Conservation (phyloP, 2,329 filamentous ascomycete species). For the Phaeosphaeria sp. region DNA sequence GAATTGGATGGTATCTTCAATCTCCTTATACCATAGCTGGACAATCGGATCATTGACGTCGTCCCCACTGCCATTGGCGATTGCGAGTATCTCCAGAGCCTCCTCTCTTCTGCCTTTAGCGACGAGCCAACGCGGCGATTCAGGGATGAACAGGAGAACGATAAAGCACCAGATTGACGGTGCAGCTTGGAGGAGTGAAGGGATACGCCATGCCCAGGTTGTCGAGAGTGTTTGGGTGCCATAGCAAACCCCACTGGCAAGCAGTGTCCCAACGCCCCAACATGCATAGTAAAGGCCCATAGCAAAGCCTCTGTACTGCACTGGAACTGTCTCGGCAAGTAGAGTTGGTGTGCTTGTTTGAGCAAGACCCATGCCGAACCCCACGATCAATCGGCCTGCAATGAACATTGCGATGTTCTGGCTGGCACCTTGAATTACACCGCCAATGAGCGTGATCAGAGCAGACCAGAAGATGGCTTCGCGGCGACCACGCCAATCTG, state of each 20-base stretch:
- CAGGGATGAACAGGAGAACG: constrained; percentile 55
- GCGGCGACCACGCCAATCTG: constrained; percentile 47
- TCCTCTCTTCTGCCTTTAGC: constrained; percentile 55
- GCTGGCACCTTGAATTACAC: constrained; percentile 56
- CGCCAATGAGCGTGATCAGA: constrained; percentile 58
- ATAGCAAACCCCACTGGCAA: constrained; percentile 59
- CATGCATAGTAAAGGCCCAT: constrained; percentile 62
- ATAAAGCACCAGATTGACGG: constrained; percentile 56
- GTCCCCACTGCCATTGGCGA: constrained; percentile 60
- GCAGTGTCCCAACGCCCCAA: constrained; percentile 58
- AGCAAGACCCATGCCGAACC: constrained; percentile 65
- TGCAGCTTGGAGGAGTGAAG: constrained; percentile 57
- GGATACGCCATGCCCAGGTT: constrained; percentile 63
- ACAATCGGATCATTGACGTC: constrained; percentile 58
- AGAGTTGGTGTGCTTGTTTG: constrained; percentile 65
- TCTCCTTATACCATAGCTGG: constrained; percentile 61
- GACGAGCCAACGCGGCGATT: constrained; percentile 56
- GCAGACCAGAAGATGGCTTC: constrained; percentile 61
- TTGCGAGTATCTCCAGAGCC: constrained; percentile 41
- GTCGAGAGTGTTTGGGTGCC: constrained; percentile 51
- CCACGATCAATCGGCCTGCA: constrained; percentile 65
- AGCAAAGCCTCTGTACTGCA: constrained; percentile 64
- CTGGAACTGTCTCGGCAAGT: constrained; percentile 66
- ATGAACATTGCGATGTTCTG: constrained; percentile 59
- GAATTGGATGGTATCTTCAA: constrained; percentile 54